These are phyloP conservation scores for Durio zibethinus DNA, from an alignment of 345 rosid genomes.

Conservation along the genomic window DNA sequence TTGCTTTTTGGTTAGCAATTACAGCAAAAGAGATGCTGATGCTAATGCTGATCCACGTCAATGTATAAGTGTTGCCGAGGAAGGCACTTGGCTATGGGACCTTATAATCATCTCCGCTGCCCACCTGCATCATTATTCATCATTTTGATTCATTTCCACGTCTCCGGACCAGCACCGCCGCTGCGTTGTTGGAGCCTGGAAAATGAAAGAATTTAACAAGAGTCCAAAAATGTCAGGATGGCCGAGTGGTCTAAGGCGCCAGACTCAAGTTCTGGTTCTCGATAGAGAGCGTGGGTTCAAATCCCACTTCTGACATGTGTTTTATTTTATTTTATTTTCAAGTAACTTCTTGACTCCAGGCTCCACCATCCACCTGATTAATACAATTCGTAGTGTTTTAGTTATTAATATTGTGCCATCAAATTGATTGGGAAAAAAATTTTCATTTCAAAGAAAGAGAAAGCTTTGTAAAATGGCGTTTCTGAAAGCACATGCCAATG, in stretches of 20 bases:
- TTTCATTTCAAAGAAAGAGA: background rate
- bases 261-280: constrained; percentile 39
- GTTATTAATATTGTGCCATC: too few relatives aligned
- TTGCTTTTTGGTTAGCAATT: background rate
- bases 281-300: constrained; percentile 15
- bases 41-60: constrained; percentile 29
- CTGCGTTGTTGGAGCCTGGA: background rate
- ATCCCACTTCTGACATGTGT: constrained; percentile 15
- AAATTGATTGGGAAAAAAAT: background rate
- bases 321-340: too few relatives aligned
- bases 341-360: too few relatives aligned
- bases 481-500: background rate
- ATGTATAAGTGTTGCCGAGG: constrained; percentile 19
- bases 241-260: constrained; percentile 44
- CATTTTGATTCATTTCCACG: background rate
- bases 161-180: background rate
- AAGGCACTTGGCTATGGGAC: constrained; percentile 23
- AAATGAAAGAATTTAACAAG: too few relatives aligned
- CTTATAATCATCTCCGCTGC: background rate
- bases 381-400: too few relatives aligned
- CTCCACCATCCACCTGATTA: too few relatives aligned
- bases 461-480: background rate
- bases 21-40: background rate
- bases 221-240: constrained; percentile 31
- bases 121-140: background rate